These are phyloP conservation scores for Crucibulum laeve DNA, from an alignment of 768 basidiomycete species.

Conservation along the genomic window DNA sequence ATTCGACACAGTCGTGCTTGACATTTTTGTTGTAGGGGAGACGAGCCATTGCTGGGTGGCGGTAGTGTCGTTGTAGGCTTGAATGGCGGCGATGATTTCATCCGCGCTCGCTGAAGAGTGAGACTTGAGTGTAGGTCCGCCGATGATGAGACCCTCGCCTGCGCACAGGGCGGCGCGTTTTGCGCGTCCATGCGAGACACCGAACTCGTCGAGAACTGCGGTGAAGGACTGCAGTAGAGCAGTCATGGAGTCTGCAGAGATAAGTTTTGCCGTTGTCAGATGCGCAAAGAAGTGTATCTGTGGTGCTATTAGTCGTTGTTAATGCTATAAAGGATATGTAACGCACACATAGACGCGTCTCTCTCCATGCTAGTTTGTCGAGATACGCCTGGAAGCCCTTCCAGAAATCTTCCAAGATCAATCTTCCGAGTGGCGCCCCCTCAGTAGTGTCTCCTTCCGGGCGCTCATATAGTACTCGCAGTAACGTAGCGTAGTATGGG, in stretches of 20 bases:
- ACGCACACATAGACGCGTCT: conserved; percentile 82
- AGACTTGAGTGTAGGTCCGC: conserved; percentile 62
- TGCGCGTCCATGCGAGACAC: conserved; percentile 80
- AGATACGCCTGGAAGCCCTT: conserved; percentile 86
- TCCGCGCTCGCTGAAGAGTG: conserved; percentile 53
- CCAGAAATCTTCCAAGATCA: conserved; percentile 85
- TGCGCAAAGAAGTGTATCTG: conserved; percentile 95
- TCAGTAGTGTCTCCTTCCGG: conserved; percentile 31
- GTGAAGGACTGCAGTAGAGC: conserved; percentile 81
- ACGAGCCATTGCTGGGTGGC: conserved; percentile 57
- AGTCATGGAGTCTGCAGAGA: conserved; percentile 76
- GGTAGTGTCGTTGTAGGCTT: conserved; percentile 63
- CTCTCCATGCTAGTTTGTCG: conserved; percentile 88
- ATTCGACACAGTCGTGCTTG: conserved; percentile 33
- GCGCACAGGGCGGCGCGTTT: conserved; percentile 79
- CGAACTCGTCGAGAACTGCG: conserved; percentile 85
- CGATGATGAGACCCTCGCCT: conserved; percentile 76
- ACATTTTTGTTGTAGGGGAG: conserved; percentile 55
- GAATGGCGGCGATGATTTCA: conserved; percentile 70
- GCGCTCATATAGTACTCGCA: conserved; percentile 61
- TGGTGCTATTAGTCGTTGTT: neutral
- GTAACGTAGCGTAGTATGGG: conserved; percentile 79
- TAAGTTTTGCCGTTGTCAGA: conserved; percentile 68
- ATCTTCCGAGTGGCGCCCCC: conserved; percentile 53
- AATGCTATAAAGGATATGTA: conserved; percentile 1